These are phyloP conservation scores for Penicillium decumbens DNA, from an alignment of 2,329 filamentous ascomycete species.

Conservation along the genomic window DNA sequence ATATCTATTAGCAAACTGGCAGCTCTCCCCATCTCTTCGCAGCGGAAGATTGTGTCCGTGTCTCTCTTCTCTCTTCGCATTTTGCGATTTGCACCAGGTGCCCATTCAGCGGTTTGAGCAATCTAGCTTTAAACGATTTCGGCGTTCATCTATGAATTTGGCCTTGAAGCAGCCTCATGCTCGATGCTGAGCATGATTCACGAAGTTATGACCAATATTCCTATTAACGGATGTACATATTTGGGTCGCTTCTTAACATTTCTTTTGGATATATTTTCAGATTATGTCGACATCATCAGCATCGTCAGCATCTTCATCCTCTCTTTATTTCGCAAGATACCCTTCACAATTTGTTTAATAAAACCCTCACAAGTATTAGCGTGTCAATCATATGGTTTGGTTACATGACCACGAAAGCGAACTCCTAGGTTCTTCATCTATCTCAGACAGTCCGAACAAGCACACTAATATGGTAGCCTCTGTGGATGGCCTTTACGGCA, in stretches of 20 bases:
- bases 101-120: slow-evolving; percentile 2
- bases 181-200: slow-evolving; percentile 6
- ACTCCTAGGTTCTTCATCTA: no score
- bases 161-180: background rate
- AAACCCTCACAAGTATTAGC: no score
- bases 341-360: no score
- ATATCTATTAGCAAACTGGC: background rate
- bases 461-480: background rate
- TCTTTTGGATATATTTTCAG: slow-evolving; percentile 1
- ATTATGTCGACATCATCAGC: no score
- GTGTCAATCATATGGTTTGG: no score
- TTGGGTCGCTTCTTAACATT: background rate
- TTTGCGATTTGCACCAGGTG: slow-evolving; percentile 10
- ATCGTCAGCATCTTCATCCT: no score
- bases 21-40: background rate
- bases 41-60: background rate
- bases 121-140: background rate
- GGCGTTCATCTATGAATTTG: background rate
- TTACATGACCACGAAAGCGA: no score
- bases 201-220: slow-evolving; percentile 11
- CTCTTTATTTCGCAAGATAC: no score
- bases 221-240: slow-evolving; percentile 1
- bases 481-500: no score
- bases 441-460: background rate
- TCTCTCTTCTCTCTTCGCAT: background rate